Percentiles rank a stretch among this genome's conserved stretches.
Evolutionary conservation across 495 filamentous ascomycete genomes (phyloP).

Genomic region (Letharia lupina): DNA sequence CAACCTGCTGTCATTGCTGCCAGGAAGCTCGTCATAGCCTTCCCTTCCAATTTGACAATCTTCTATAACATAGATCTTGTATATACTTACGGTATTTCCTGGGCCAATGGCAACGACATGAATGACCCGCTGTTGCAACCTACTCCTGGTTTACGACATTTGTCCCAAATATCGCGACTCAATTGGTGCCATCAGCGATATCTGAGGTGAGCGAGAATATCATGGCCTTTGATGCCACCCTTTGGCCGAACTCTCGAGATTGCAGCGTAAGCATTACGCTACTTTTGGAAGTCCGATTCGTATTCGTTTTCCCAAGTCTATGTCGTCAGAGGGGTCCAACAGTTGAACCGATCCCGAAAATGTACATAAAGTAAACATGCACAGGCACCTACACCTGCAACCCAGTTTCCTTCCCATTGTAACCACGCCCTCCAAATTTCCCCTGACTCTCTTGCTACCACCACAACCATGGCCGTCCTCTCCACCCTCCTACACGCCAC

Average conservation of each 20-base stretch:
- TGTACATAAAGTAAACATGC: constrained; percentile 14
- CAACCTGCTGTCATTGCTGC: neutral
- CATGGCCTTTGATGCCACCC: neutral
- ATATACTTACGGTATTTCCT: neutral
- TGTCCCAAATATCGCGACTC: neutral
- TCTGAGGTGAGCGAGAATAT: neutral
- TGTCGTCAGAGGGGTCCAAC: neutral
- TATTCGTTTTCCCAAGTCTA: neutral
- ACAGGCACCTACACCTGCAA: neutral
- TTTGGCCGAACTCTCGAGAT: neutral
- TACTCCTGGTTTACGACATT: neutral
- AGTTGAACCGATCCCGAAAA: neutral
- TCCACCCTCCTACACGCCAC: constrained; percentile 45
- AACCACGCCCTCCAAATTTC: neutral
- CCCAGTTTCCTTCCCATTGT: neutral
- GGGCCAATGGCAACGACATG: neutral
- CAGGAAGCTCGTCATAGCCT: neutral
- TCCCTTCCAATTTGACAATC: neutral
- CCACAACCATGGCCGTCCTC: constrained; percentile 39
- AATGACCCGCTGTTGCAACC: neutral
- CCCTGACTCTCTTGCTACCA: neutral
- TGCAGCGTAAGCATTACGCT: neutral
- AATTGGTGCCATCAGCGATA: neutral
- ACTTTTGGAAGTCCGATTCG: neutral
- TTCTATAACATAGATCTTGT: neutral